Percentiles rank a stretch among this genome's conserved stretches.
These are phyloP conservation scores for Podospora comata DNA, from an alignment of 495 filamentous ascomycete species.

Conservation along the genomic window DNA sequence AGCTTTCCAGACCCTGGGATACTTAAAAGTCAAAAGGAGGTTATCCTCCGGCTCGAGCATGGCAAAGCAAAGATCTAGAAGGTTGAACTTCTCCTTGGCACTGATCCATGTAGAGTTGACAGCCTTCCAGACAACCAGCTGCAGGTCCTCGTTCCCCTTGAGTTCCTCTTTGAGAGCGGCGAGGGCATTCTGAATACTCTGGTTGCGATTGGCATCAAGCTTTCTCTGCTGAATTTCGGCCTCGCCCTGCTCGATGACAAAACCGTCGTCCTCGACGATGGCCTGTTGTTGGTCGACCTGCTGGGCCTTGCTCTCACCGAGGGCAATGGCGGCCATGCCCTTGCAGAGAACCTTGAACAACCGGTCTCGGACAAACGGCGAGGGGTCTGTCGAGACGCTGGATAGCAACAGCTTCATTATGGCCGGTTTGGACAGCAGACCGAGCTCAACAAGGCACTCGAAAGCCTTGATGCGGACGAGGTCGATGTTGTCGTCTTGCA, in stretches of 20 bases:
- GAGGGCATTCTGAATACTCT: constrained; percentile 73
- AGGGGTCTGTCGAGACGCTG: constrained; percentile 70
- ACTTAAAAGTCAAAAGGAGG: constrained; percentile 59
- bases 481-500: constrained; percentile 72
- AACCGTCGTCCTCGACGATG: constrained; percentile 47
- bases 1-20: constrained; percentile 69
- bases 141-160: constrained; percentile 56
- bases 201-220: constrained; percentile 66
- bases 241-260: constrained; percentile 74
- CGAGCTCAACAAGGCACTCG: constrained; percentile 73
- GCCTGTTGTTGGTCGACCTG: constrained; percentile 29
- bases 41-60: constrained; percentile 67
- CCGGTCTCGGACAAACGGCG: constrained; percentile 70
- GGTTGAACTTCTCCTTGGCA: constrained; percentile 67
- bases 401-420: constrained; percentile 69
- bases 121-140: constrained; percentile 73
- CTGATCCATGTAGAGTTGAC: constrained; percentile 64
- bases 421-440: constrained; percentile 58
- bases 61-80: constrained; percentile 71
- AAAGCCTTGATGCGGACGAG: constrained; percentile 80
- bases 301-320: constrained; percentile 56
- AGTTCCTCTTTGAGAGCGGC: constrained; percentile 71
- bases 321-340: constrained; percentile 74
- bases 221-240: constrained; percentile 61
- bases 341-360: constrained; percentile 65